Evolutionary conservation across 805 yeast genomes (phyloP).

Genomic region (Saccharomycopsis capsularis): DNA sequence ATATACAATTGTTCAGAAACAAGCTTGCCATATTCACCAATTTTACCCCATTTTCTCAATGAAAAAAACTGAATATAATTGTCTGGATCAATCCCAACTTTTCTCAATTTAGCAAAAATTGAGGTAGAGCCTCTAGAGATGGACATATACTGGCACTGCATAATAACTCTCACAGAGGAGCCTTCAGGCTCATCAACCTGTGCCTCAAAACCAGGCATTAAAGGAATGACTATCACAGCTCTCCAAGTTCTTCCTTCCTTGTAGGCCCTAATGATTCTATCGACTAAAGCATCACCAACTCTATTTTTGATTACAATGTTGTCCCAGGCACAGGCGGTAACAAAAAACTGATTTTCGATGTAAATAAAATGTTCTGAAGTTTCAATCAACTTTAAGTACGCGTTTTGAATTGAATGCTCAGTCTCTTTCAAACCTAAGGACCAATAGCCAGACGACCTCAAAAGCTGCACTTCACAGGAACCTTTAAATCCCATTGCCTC

Average conservation of each 20-base stretch:
- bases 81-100: constrained; percentile 78
- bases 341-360: constrained; percentile 91
- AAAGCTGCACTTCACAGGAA: constrained; percentile 83
- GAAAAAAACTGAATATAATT: constrained; percentile 90
- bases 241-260: constrained; percentile 73
- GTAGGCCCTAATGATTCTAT: constrained; percentile 85
- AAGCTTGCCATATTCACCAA: constrained; percentile 66
- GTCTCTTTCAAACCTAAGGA: constrained; percentile 79
- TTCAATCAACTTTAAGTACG: constrained; percentile 84
- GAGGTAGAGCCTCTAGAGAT: constrained; percentile 87
- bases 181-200: constrained; percentile 92
- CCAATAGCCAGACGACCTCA: constrained; percentile 91
- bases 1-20: constrained; percentile 90
- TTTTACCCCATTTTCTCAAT: constrained; percentile 89
- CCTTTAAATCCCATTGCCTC: constrained; percentile 54
- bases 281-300: constrained; percentile 97
- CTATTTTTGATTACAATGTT: constrained; percentile 79
- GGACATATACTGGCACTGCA: constrained; percentile 93
- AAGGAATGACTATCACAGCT: constrained; percentile 85
- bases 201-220: constrained; percentile 96
- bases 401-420: constrained; percentile 88
- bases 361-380: constrained; percentile 88
- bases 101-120: constrained; percentile 73
- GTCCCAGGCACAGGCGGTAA: constrained; percentile 81
- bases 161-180: constrained; percentile 87